Evolutionary conservation across 352 stramenopile genomes (phyloP), one percentile per base, ranked within the genome.

Genomic region (Globisporangium paddicum): DNA sequence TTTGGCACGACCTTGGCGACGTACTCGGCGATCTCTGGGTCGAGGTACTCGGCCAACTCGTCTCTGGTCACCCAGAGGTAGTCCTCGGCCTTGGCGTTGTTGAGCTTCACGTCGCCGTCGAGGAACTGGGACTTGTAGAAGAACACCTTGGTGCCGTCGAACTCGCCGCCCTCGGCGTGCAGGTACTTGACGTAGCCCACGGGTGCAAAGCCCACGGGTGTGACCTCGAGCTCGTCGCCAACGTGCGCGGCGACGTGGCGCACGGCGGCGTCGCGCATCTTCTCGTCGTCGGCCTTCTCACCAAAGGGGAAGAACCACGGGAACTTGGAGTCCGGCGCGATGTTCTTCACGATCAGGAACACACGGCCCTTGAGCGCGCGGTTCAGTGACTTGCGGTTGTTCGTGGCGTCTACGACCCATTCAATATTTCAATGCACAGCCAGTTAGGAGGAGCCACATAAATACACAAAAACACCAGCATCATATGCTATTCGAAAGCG

Each of bases 341-440:
- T 53, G 54, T 71, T 80, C 68, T 92, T 86, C 42, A 91, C 77
- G 49, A 94, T 64, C 62, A 94, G 46, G 49, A 94, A 92, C 40
- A 94, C 68, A 30, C 82, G 82, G 56, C 80, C 75, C 67, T 92
- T 92, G 11, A 94, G 69, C 54, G 84, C 82, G 23, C 84, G 84
- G 73, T 94, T 91, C 1, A 94, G 68, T 59, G 82, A 92, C 71
- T 91, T 89, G 75, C 82, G 84, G 75, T 94, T 90, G 75, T 94
- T 80, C 16, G 38, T 75, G 23, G 62, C 66, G 60, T 92, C 82
- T 71, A 18, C 7, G 5, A 8, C 7, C 1, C 35, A 34, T n/a
- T 19, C 18, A 44, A 23, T 21, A 49, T 7, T 21, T 1, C 25
- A 30, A 10, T 6, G 25, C 21, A 62, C 38, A 54, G 5, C 1